Evolutionary conservation across 2,329 filamentous ascomycete species (phyloP).

Genomic region (Elsinoe fawcettii): DNA sequence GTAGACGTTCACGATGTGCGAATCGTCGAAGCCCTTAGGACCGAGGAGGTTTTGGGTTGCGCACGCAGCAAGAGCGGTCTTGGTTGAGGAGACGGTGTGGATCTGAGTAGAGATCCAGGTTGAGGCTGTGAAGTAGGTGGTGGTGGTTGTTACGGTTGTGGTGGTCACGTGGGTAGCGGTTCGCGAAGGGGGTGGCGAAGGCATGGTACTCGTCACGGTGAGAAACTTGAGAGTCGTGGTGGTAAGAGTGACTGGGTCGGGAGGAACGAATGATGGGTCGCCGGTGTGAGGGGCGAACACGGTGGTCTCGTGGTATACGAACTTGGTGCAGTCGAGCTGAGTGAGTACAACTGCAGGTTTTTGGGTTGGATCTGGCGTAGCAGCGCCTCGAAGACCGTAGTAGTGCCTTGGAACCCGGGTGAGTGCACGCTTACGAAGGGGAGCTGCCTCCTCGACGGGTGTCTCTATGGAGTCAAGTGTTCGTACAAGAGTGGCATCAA

Average conservation of each 20-base stretch:
- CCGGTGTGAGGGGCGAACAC: not conserved
- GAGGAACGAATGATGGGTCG: constrained; percentile 1
- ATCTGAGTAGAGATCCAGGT: constrained; percentile 14
- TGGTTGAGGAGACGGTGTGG: constrained; percentile 16
- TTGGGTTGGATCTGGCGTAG: not conserved
- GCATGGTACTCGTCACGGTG: constrained; percentile 6
- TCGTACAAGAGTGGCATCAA: not conserved
- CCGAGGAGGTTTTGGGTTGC: constrained; percentile 17
- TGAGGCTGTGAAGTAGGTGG: constrained; percentile 7
- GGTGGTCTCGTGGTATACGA: not conserved
- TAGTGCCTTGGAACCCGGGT: not conserved
- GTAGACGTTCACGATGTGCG: constrained; percentile 14
- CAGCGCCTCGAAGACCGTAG: constrained; percentile 2
- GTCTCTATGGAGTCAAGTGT: not conserved
- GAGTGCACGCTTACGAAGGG: not conserved
- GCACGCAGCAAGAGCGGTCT: constrained; percentile 16
- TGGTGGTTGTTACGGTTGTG: constrained; percentile 8
- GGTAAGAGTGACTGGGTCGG: not conserved
- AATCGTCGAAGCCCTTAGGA: not conserved
- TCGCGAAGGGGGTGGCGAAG: constrained; percentile 3
- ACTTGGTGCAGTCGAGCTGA: constrained; percentile 8
- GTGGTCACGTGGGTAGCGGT: constrained; percentile 15
- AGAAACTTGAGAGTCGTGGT: constrained; percentile 1
- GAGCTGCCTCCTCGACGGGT: not conserved
- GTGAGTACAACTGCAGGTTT: not conserved